Percentiles rank a stretch among this genome's conserved stretches.
phyloP scores from a whole-genome alignment of 169 alveolate species.

The Plasmodium coatneyi region DNA sequence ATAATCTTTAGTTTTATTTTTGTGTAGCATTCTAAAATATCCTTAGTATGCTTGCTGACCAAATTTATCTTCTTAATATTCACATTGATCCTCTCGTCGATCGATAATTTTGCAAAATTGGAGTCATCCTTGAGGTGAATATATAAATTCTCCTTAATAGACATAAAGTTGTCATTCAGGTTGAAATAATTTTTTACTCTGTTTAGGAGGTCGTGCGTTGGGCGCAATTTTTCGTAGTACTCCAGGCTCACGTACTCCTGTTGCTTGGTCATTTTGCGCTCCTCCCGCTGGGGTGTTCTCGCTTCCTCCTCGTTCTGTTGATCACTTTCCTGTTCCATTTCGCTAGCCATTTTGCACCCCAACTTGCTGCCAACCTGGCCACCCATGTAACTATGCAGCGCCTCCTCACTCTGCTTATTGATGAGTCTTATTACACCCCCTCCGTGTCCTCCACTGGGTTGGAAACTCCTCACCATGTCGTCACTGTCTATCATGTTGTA shows the following conservation, averaged over 20 bases:
- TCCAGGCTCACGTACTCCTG: slow-evolving; percentile 54
- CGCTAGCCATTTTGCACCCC: not conserved
- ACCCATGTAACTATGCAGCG: slow-evolving; percentile 2
- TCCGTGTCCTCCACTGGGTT: not conserved
- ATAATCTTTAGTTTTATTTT: slow-evolving; percentile 68
- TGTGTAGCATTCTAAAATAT: slow-evolving; percentile 66
- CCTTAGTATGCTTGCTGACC: slow-evolving; percentile 51
- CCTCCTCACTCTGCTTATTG: slow-evolving; percentile 53
- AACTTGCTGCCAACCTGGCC: not conserved
- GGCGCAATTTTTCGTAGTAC: slow-evolving; percentile 44
- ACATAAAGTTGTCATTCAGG: slow-evolving; percentile 54
- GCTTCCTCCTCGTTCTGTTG: not conserved
- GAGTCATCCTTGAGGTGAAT: slow-evolving; percentile 66
- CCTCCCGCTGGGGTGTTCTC: not conserved
- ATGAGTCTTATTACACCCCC: slow-evolving; percentile 23
- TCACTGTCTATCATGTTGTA: slow-evolving; percentile 12
- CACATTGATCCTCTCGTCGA: slow-evolving; percentile 40
- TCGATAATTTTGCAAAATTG: slow-evolving; percentile 12
- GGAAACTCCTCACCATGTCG: not conserved
- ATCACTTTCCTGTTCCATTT: not conserved
- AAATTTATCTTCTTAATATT: slow-evolving; percentile 64
- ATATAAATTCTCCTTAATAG: slow-evolving; percentile 66
- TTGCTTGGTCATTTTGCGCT: slow-evolving; percentile 56
- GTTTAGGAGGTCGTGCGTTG: slow-evolving; percentile 29
- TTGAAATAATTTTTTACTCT: slow-evolving; percentile 64